phyloP scores from a whole-genome alignment of 176 grass and related monocot species.

The Cymbopogon citratus region DNA sequence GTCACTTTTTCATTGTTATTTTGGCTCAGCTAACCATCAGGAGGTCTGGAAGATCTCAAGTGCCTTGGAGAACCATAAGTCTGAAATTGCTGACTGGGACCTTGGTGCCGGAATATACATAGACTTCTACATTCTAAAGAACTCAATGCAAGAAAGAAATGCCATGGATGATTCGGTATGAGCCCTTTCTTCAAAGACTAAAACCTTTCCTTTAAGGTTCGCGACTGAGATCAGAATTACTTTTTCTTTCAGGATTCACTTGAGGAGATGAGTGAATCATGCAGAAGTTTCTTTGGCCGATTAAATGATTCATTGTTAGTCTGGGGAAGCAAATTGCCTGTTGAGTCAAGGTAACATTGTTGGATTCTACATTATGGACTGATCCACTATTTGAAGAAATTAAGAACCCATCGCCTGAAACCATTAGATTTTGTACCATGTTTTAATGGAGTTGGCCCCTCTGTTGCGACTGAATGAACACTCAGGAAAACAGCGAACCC shows the following conservation, averaged over 20 bases:
- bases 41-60: slow-evolving; percentile 83
- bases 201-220: slow-evolving; percentile 1
- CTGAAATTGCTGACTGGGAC: slow-evolving; percentile 94
- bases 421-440: not conserved
- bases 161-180: slow-evolving; percentile 61
- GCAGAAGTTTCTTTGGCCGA: slow-evolving; percentile 58
- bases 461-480: not conserved
- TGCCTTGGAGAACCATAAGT: slow-evolving; percentile 69
- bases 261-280: slow-evolving; percentile 65
- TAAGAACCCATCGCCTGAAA: slow-evolving; percentile 8
- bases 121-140: slow-evolving; percentile 66
- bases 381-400: not conserved
- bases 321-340: slow-evolving; percentile 82
- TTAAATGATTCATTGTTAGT: slow-evolving; percentile 77
- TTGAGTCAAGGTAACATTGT: slow-evolving; percentile 66
- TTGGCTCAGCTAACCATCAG: slow-evolving; percentile 59
- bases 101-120: slow-evolving; percentile 83
- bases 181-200: not conserved
- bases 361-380: not conserved
- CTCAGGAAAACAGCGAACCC: not conserved
- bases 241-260: slow-evolving; percentile 58
- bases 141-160: slow-evolving; percentile 61
- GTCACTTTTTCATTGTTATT: not conserved
- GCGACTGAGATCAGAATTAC: not conserved
- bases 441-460: not conserved